Evolutionary conservation across 345 rosid species (phyloP), one percentile per base, ranked within the genome.

Genomic region (Conringia planisiliqua): DNA sequence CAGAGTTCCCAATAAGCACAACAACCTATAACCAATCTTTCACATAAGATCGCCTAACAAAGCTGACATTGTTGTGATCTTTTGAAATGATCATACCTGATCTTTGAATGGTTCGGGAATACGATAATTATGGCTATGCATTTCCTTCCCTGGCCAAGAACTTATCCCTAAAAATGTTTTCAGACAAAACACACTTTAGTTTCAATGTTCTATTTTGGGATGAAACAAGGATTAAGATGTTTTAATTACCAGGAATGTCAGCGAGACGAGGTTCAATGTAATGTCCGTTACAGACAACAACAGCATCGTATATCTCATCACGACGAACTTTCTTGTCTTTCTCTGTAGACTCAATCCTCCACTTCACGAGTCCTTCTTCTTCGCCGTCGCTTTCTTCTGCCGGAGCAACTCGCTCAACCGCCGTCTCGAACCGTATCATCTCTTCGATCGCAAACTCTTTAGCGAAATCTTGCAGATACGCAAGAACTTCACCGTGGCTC

Each of bases 121-220:
- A 11, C 98, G 89, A 40, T 91, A 91, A 44, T 84, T 91, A 84
- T 91, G 97, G 68, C 98, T 89, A 80, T 94, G 90, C 77, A 88
- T 81, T 79, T 90, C 93, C 80, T 84, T 90, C 69, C 98, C 97
- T 3, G 95, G 97, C 98, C 98, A 94, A 30, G 73, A 74, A 75
- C 82, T 40, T 55, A 89, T 82, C 55, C 98, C 98, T 90, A 71
- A 9, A 78, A n/a, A 4, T 1, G 30, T 33, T 66, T 47, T 10
- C 54, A 8, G 12, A 10, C 9, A 46, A 56, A 20, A 50, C 56
- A 50, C 27, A 22, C 29, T 20, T 50, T 48, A 48, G 55, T 9
- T 48, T n/a, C 48, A 5, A 10, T 44, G 7, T 17, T 22, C 10
- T n/a, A n/a, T n/a, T n/a, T n/a, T n/a, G n/a, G n/a, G n/a, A n/a